Base-by-base conservation (phyloP, 352 stramenopile species). In the Phytophthora sp. region DNA sequence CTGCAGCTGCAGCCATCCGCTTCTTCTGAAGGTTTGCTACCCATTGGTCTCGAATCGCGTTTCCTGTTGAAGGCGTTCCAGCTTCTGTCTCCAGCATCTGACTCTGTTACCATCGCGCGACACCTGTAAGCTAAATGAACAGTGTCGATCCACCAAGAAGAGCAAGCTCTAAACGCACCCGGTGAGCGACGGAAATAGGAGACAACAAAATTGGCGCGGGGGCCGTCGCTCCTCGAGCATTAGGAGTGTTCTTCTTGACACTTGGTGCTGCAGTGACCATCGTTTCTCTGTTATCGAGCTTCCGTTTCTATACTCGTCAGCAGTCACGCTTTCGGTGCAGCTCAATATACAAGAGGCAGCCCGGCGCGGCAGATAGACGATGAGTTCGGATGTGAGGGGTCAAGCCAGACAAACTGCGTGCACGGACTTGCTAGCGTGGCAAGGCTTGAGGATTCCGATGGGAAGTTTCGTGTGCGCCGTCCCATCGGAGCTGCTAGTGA, bases 11-110 rank as follows among this genome's bases (percentile, higher is more conserved):
- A 3, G 60, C 74, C 57, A 87, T 73, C 18, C 72, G 73, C 52
- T 90, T 92, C 64, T 92, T 94, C 67, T 85, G 87, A 38, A 94
- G 66, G 52, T 93, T 94, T 8, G 86, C 86, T n/a, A 94, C 72
- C 86, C 86, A 94, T 58, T 94, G 83, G 28, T 91, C 80, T 17
- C 86, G 80, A 66, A 94, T 77, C 48, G 75, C 84, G 69, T 94
- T 94, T 49, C 63, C 62, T 44, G 69, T 62, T 24, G 54, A 61
- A 1, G 37, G 49, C 12, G 10, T 44, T 12, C 30, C 51, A 8
- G 15, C 13, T 43, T 76, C 62, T 30, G 24, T 39, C 30, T 76
- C 67, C 44, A 76, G 34, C 67, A 72, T 65, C 42, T 72, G 62
- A 60, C 18, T 76, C 67, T 76, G 31, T 13, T 44, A 45, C 45